Conservation (phyloP, 495 filamentous ascomycete genomes). For the Eremomyces bilateralis region DNA sequence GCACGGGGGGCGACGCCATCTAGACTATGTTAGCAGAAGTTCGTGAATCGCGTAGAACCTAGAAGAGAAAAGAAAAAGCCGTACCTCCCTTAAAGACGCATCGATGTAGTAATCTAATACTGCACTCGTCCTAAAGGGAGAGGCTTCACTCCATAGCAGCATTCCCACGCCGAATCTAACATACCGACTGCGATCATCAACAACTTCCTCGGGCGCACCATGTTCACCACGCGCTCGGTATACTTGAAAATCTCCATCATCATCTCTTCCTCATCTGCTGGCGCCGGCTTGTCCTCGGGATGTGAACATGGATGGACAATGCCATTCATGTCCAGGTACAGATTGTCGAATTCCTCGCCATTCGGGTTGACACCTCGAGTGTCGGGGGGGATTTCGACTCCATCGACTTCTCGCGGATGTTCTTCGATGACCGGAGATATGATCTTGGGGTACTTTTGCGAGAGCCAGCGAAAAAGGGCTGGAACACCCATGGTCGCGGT, state of each 20-base stretch:
- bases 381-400: slow-evolving; percentile 63
- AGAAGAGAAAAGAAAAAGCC: slow-evolving; percentile 3
- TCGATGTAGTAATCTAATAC: slow-evolving; percentile 5
- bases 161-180: too few relatives aligned
- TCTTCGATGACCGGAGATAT: slow-evolving; percentile 81
- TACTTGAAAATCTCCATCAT: slow-evolving; percentile 96
- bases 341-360: slow-evolving; percentile 91
- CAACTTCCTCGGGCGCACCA: slow-evolving; percentile 87
- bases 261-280: slow-evolving; percentile 93
- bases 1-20: slow-evolving; percentile 87
- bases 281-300: slow-evolving; percentile 79
- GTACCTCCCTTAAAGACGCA: slow-evolving; percentile 8
- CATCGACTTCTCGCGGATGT: slow-evolving; percentile 52
- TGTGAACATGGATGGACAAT: slow-evolving; percentile 99
- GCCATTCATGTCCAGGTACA: slow-evolving; percentile 99
- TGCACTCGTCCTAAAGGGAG: slow-evolving; percentile 4
- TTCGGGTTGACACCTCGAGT: slow-evolving; percentile 76
- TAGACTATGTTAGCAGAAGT: slow-evolving; percentile 22
- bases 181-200: slow-evolving; percentile 94
- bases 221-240: slow-evolving; percentile 93
- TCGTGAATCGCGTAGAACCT: not conserved
- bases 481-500: slow-evolving; percentile 86
- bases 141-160: not conserved
- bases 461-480: slow-evolving; percentile 82
- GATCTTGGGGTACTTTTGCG: slow-evolving; percentile 91